phyloP scores from a whole-genome alignment of 1,139 yeast species.

The Suhomyces kunorum region DNA sequence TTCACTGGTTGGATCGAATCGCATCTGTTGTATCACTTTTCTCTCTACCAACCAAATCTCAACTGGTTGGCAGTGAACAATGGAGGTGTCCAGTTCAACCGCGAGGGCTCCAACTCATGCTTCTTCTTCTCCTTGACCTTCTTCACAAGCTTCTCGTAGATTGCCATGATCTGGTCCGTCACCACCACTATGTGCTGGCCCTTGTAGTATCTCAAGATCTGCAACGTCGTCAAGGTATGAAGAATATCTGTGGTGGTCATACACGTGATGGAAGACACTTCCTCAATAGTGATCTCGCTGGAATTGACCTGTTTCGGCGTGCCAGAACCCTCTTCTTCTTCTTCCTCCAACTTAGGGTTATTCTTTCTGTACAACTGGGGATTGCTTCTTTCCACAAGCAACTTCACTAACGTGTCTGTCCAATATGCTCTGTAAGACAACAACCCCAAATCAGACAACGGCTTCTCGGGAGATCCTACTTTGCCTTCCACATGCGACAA shows the following conservation, averaged over 20 bases:
- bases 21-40: slow-evolving; percentile 9
- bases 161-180: slow-evolving; percentile 77
- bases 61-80: slow-evolving; percentile 93
- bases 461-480: slow-evolving; percentile 96
- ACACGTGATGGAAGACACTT: slow-evolving; percentile 79
- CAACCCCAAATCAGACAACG: slow-evolving; percentile 90
- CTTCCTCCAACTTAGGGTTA: slow-evolving; percentile 32
- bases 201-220: slow-evolving; percentile 86
- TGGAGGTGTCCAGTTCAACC: slow-evolving; percentile 91
- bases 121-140: slow-evolving; percentile 63
- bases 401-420: slow-evolving; percentile 84
- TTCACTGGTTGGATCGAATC: too few species aligned
- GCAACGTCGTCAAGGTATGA: slow-evolving; percentile 88
- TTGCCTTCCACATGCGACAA: slow-evolving; percentile 84
- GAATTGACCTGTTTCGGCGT: slow-evolving; percentile 17
- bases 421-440: slow-evolving; percentile 93
- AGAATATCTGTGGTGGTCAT: slow-evolving; percentile 97
- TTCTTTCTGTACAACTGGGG: slow-evolving; percentile 43
- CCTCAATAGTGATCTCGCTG: slow-evolving; percentile 86
- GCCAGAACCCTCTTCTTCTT: slow-evolving; percentile 29
- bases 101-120: slow-evolving; percentile 72
- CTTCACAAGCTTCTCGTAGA: slow-evolving; percentile 71
- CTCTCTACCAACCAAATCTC: slow-evolving; percentile 82
- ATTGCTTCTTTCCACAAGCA: slow-evolving; percentile 63
- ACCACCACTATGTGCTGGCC: slow-evolving; percentile 94